Evolutionary conservation across 805 yeast species (phyloP).

Genomic region (Torulaspora delbrueckii): DNA sequence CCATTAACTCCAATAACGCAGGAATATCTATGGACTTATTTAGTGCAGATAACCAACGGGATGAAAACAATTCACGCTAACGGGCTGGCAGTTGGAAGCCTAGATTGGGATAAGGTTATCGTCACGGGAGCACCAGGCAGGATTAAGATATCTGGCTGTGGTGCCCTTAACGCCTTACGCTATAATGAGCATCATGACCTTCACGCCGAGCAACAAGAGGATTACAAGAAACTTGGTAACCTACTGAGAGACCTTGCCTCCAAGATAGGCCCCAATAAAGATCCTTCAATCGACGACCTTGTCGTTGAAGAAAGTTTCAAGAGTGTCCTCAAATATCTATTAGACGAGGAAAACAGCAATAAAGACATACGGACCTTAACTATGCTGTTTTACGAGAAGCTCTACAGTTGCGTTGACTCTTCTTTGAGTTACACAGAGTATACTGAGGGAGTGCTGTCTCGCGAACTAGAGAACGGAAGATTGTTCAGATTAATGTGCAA

Average conservation of each 20-base stretch:
- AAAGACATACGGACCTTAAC: slow-evolving; percentile 36
- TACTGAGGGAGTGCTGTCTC: slow-evolving; percentile 54
- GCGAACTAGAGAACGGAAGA: slow-evolving; percentile 85
- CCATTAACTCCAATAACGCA: slow-evolving; percentile 45
- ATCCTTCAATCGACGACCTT: slow-evolving; percentile 23
- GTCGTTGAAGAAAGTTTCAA: slow-evolving; percentile 46
- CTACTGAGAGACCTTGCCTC: slow-evolving; percentile 53
- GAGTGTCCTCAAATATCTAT: slow-evolving; percentile 39
- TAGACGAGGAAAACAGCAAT: slow-evolving; percentile 24
- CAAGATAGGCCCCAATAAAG: slow-evolving; percentile 16
- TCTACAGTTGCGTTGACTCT: slow-evolving; percentile 46
- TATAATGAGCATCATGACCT: slow-evolving; percentile 30
- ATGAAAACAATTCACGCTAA: slow-evolving; percentile 58
- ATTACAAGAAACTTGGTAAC: slow-evolving; percentile 54
- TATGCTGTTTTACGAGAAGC: slow-evolving; percentile 40
- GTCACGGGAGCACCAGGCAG: slow-evolving; percentile 64
- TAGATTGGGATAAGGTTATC: slow-evolving; percentile 65
- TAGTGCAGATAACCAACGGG: slow-evolving; percentile 71
- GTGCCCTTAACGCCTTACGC: slow-evolving; percentile 61
- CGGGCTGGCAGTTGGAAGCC: slow-evolving; percentile 47
- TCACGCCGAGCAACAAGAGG: slow-evolving; percentile 45
- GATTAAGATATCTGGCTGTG: slow-evolving; percentile 66
- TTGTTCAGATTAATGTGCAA: slow-evolving; percentile 78
- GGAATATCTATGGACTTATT: slow-evolving; percentile 66
- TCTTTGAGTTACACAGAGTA: slow-evolving; percentile 51